A percentile compares a stretch with the other conserved stretches of the same genome.
Evolutionary conservation across 2,329 filamentous ascomycete genomes (phyloP).

Genomic region (Fusarium decemcellulare): DNA sequence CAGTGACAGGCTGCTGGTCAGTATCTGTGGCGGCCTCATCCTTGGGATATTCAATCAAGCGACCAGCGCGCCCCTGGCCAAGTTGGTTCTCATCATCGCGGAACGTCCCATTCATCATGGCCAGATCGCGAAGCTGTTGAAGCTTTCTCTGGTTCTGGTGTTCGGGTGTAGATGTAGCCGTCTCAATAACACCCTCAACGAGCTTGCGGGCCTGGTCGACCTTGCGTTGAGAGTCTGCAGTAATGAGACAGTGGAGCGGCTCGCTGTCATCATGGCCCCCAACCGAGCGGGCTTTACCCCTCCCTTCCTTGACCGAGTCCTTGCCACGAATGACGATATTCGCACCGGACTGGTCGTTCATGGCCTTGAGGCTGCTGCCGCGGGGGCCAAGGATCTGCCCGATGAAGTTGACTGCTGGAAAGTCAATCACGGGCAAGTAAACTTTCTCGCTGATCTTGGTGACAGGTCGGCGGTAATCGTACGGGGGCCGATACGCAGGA

Average conservation of each 20-base stretch:
- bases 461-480: conserved; percentile 82
- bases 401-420: conserved; percentile 92
- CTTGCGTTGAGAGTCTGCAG: conserved; percentile 85
- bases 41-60: background rate
- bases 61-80: background rate
- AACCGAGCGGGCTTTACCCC: conserved; percentile 53
- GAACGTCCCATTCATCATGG: conserved; percentile 84
- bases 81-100: conserved; percentile 75
- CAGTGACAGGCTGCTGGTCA: too few relatives aligned
- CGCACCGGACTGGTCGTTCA: conserved; percentile 82
- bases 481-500: conserved; percentile 67
- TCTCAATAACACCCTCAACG: conserved; percentile 75
- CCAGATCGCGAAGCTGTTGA: conserved; percentile 84
- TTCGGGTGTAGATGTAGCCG: conserved; percentile 72
- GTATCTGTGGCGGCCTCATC: background rate
- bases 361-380: conserved; percentile 86
- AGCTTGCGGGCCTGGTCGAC: conserved; percentile 81
- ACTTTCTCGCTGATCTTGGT: conserved; percentile 84
- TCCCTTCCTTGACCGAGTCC: conserved; percentile 83
- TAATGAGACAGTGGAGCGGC: conserved; percentile 85
- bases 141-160: conserved; percentile 85
- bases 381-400: conserved; percentile 87
- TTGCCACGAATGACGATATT: conserved; percentile 88
- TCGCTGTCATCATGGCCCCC: conserved; percentile 80
- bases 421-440: conserved; percentile 88